Evolutionary conservation across 352 stramenopile species (phyloP).

Genomic region (Globisporangium irregulare): DNA sequence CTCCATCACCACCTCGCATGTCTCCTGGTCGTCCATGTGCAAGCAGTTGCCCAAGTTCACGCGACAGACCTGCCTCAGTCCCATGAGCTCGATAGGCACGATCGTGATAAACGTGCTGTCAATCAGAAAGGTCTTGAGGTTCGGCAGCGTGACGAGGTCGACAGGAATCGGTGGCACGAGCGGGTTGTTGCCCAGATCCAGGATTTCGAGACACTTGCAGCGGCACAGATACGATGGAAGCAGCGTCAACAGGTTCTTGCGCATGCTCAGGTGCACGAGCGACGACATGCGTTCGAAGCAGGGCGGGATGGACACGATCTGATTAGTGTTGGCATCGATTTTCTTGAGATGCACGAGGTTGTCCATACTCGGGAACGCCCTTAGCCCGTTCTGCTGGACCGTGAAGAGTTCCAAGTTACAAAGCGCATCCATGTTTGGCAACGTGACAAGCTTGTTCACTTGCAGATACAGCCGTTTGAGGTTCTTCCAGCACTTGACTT

Average conservation of each 20-base stretch:
- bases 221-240: slow-evolving; percentile 43
- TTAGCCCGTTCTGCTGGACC: slow-evolving; percentile 60
- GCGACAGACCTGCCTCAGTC: slow-evolving; percentile 44
- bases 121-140: slow-evolving; percentile 68
- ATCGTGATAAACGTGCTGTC: slow-evolving; percentile 42
- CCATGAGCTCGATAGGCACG: slow-evolving; percentile 68
- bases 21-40: slow-evolving; percentile 65
- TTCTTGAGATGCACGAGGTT: slow-evolving; percentile 63
- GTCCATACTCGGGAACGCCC: slow-evolving; percentile 55
- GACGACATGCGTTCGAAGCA: slow-evolving; percentile 53
- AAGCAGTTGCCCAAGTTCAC: slow-evolving; percentile 54
- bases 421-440: slow-evolving; percentile 48
- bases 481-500: slow-evolving; percentile 48
- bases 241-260: slow-evolving; percentile 51
- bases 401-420: slow-evolving; percentile 61
- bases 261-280: slow-evolving; percentile 63
- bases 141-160: slow-evolving; percentile 37
- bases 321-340: slow-evolving; percentile 78
- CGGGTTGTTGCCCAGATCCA: slow-evolving; percentile 70
- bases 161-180: slow-evolving; percentile 40
- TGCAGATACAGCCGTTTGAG: slow-evolving; percentile 56
- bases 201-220: slow-evolving; percentile 57
- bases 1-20: slow-evolving; percentile 57
- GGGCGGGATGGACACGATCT: slow-evolving; percentile 43
- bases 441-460: slow-evolving; percentile 41